Evolutionary conservation across 352 stramenopile genomes (phyloP).

Genomic region (Plasmopara halstedii): DNA sequence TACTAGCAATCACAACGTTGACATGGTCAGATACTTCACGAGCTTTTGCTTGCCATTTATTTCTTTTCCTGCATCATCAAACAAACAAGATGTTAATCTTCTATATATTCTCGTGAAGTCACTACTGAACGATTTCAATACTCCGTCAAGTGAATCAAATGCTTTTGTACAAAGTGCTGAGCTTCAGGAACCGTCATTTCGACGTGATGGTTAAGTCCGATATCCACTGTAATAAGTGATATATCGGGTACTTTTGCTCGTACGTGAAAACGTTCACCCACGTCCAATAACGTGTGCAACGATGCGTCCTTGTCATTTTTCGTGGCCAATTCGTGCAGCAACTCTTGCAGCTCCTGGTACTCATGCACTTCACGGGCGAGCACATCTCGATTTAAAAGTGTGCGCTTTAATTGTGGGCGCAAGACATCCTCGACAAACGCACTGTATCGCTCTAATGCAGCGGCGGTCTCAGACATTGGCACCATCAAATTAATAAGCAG

Average conservation of each 20-base stretch:
- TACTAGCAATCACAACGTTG: slow-evolving; percentile 64
- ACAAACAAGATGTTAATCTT: not conserved
- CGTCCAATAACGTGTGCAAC: slow-evolving; percentile 50
- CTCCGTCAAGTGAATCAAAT: slow-evolving; percentile 44
- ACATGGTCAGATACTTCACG: slow-evolving; percentile 64
- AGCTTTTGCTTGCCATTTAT: slow-evolving; percentile 61
- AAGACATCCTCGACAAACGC: slow-evolving; percentile 64
- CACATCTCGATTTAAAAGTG: slow-evolving; percentile 42
- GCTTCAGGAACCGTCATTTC: slow-evolving; percentile 72
- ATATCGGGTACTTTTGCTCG: slow-evolving; percentile 54
- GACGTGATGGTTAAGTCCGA: slow-evolving; percentile 68
- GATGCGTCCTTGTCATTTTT: slow-evolving; percentile 4
- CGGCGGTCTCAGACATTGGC: slow-evolving; percentile 11
- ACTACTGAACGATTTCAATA: slow-evolving; percentile 13
- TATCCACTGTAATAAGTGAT: slow-evolving; percentile 55
- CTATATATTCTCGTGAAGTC: not conserved
- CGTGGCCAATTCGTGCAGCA: slow-evolving; percentile 35
- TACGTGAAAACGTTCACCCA: slow-evolving; percentile 68
- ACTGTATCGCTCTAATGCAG: slow-evolving; percentile 50
- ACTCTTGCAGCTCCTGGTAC: slow-evolving; percentile 48
- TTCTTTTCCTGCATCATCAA: slow-evolving; percentile 38
- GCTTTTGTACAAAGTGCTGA: slow-evolving; percentile 38
- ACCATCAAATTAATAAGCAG: not conserved
- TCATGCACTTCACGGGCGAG: slow-evolving; percentile 46
- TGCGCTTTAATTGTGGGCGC: slow-evolving; percentile 57